Evolutionary conservation across 805 yeast genomes (phyloP), one percentile per base, ranked within the genome.

Genomic region (Helenozyma baotianmanensis): DNA sequence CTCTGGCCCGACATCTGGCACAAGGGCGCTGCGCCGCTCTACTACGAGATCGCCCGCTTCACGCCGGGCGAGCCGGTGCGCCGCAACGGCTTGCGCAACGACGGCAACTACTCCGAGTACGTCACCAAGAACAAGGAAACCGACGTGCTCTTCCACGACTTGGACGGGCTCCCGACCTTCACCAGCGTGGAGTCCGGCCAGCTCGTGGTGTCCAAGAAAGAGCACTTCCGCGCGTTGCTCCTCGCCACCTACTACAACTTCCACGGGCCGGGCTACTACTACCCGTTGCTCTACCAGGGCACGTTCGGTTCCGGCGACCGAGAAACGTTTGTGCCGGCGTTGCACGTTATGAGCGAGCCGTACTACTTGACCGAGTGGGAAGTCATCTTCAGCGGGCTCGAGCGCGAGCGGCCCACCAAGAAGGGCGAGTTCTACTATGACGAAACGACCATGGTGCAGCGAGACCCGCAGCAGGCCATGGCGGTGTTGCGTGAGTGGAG

Each of bases 311-410:
- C 32, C 4, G 66, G 65, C 7, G 68, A 64, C 36, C 45, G 62
- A 16, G 70, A 64, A 29, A 60, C 67, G 3, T 55, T 56, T 37
- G 53, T 56, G 12, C 66, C 67, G 4, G 68, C 68, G 4, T 58
- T 67, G 29, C 56, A 54, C 32, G 58, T 54, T 11, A 53, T 63
- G 46, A 41, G 54, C 18, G 61, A 64, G 39, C 48, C 54, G 9
- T 62, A 62, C 44, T 62, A 64, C 36, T 16, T 47, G 16, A 37
- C 40, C 9, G 47, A 38, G 18, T 36, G 34, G 39, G 23, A 27
- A 6, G 48, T 33, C 13, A 21, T 14, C 7, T 29, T 57, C 19
- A 53, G 50, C 6, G 49, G 49, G 6, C 29, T 42, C 9, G 10
- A 16, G 13, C 34, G 40, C 9, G 32, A 21, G 17, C 21, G 22